Conservation (phyloP, 306 rosid species). For the Vigna reflexopilosa region DNA sequence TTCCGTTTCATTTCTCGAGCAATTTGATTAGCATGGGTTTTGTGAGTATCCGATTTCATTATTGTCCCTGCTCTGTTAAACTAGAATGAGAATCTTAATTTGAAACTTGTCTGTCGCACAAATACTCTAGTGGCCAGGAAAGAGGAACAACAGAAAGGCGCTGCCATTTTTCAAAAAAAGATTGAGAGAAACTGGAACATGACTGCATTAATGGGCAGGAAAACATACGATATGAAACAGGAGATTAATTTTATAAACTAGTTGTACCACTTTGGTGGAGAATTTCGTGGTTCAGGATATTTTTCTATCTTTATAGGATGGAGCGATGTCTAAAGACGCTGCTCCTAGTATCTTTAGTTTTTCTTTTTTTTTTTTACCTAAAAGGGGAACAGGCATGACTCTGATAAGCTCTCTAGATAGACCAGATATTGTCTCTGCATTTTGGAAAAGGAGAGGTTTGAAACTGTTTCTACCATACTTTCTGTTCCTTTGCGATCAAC, state of each 20-base stretch:
- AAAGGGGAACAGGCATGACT: neutral
- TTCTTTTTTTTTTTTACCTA: neutral
- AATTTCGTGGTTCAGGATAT: conserved; percentile 9
- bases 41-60: conserved; percentile 27
- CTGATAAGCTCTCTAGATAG: neutral
- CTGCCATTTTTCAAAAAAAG: conserved; percentile 15
- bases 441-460: conserved; percentile 2
- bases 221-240: conserved; percentile 3
- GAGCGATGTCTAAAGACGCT: neutral
- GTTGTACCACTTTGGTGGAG: conserved; percentile 11
- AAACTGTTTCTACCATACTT: neutral
- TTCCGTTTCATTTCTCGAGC: neutral
- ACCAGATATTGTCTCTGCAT: conserved; percentile 2
- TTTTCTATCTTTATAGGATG: conserved; percentile 2
- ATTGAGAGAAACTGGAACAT: neutral
- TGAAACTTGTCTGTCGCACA: conserved; percentile 1
- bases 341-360: neutral
- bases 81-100: conserved; percentile 22
- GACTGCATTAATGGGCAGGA: neutral
- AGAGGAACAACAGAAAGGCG: conserved; percentile 6
- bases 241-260: neutral
- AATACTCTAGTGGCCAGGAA: conserved; percentile 20
- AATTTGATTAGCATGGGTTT: neutral
- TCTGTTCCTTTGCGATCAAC: conserved; percentile 4
- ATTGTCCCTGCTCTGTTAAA: neutral